These are phyloP conservation scores for Acrocalymma vagum DNA, from an alignment of 2,329 filamentous ascomycete species.

Conservation along the genomic window DNA sequence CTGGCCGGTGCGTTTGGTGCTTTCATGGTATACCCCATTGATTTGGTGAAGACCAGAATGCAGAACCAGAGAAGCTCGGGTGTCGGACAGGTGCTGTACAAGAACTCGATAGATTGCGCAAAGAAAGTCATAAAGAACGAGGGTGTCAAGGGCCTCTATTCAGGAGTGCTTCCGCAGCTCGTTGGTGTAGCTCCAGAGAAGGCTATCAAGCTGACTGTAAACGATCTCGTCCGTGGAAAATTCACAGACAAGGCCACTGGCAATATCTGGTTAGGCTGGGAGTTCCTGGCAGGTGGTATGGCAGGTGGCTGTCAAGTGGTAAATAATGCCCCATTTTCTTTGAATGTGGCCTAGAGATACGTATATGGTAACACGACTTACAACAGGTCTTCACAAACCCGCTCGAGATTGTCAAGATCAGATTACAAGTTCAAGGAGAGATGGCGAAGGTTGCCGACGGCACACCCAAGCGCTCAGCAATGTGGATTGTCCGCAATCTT, in stretches of 20 bases:
- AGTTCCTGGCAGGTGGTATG: constrained; percentile 86
- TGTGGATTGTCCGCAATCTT: constrained; percentile 97
- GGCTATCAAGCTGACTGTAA: constrained; percentile 98
- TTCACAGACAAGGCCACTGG: constrained; percentile 79
- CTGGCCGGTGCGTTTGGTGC: constrained; percentile 95
- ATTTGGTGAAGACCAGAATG: constrained; percentile 97
- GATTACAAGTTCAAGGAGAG: constrained; percentile 96
- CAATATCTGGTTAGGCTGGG: constrained; percentile 73
- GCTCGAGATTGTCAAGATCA: constrained; percentile 98
- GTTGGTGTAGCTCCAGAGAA: constrained; percentile 99
- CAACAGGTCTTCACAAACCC: constrained; percentile 92
- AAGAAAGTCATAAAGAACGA: constrained; percentile 93
- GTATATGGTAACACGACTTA: constrained; percentile 15
- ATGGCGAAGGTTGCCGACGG: constrained; percentile 86
- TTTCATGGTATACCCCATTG: constrained; percentile 99
- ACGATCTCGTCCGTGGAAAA: constrained; percentile 83
- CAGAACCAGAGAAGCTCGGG: constrained; percentile 87
- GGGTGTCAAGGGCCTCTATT: constrained; percentile 88
- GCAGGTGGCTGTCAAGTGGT: constrained; percentile 97
- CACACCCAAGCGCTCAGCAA: constrained; percentile 85
- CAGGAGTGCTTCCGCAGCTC: constrained; percentile 91
- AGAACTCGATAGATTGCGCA: constrained; percentile 96
- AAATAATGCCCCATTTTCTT: constrained; percentile 54
- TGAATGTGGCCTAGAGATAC: not conserved
- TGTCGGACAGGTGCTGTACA: constrained; percentile 89